These are phyloP conservation scores for Phaseolus coccineus DNA, from an alignment of 331 rosid species.

Conservation along the genomic window DNA sequence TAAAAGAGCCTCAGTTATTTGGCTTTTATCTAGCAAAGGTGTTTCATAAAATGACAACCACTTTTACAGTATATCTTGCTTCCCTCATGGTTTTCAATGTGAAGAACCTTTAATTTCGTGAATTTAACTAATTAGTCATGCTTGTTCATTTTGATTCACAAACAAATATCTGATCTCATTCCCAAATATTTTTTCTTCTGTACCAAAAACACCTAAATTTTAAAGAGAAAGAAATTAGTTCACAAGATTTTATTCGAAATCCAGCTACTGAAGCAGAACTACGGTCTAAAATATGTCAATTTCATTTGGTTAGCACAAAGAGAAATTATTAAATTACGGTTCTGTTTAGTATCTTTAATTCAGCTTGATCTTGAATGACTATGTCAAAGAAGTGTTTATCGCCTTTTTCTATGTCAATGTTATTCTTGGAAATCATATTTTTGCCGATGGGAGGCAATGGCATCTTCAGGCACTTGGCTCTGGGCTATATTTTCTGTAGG, in stretches of 20 bases:
- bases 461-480: constrained; percentile 25
- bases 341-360: constrained; percentile 18
- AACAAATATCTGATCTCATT: neutral
- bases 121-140: constrained; percentile 18
- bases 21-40: constrained; percentile 32
- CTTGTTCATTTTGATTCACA: constrained; percentile 30
- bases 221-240: constrained; percentile 14
- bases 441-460: constrained; percentile 7
- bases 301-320: constrained; percentile 5
- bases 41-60: constrained; percentile 32
- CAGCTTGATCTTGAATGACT: constrained; percentile 9
- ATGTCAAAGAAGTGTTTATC: constrained; percentile 8
- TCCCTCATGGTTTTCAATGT: constrained; percentile 15
- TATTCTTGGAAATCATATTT: constrained; percentile 18
- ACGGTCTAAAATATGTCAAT: neutral
- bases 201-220: neutral
- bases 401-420: neutral
- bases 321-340: constrained; percentile 24
- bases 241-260: constrained; percentile 33
- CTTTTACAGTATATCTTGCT: constrained; percentile 16
- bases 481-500: constrained; percentile 1
- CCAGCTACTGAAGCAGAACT: neutral
- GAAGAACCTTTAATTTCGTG: neutral
- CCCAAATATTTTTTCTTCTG: neutral
- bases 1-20: constrained; percentile 26